Percentiles rank a stretch among this genome's conserved stretches.
phyloP scores from a whole-genome alignment of 2,329 filamentous ascomycete species.

The Botrytis byssoidea region DNA sequence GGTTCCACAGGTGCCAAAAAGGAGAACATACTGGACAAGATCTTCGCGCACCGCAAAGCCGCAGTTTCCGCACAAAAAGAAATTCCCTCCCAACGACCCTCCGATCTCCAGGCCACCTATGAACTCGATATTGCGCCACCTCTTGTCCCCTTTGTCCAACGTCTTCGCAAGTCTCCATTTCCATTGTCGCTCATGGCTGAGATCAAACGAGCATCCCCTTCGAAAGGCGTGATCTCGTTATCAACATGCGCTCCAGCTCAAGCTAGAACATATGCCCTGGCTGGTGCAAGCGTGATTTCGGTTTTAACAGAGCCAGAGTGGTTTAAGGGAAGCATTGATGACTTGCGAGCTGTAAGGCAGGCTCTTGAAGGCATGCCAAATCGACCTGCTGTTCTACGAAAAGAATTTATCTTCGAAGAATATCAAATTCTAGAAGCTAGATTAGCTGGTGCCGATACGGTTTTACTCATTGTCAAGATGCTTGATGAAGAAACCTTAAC shows the following conservation, averaged over 20 bases:
- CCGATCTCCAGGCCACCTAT: conserved; percentile 84
- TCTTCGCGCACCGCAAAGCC: conserved; percentile 77
- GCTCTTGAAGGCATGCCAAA: conserved; percentile 90
- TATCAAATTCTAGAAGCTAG: conserved; percentile 97
- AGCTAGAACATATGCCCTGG: conserved; percentile 85
- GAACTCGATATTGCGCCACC: conserved; percentile 82
- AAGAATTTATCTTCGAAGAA: conserved; percentile 97
- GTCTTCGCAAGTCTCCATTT: conserved; percentile 78
- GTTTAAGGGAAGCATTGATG: conserved; percentile 98
- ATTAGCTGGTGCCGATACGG: conserved; percentile 88
- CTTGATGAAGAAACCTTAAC: conserved; percentile 72
- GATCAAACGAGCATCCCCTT: conserved; percentile 94
- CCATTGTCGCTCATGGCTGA: conserved; percentile 95
- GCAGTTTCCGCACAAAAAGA: conserved; percentile 78
- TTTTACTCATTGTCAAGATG: conserved; percentile 98
- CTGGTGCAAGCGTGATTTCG: conserved; percentile 94
- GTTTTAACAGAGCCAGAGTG: conserved; percentile 98
- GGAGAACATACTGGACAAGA: conserved; percentile 83
- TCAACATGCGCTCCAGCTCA: conserved; percentile 86
- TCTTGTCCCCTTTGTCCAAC: conserved; percentile 73
- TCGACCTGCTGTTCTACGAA: conserved; percentile 85
- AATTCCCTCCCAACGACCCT: conserved; percentile 78
- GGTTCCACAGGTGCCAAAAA: conserved; percentile 53
- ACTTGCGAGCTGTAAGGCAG: conserved; percentile 81
- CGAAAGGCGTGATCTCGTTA: conserved; percentile 90